Base-by-base conservation (phyloP, 1,284 basidiomycete species). In the Earliella scabrosa region DNA sequence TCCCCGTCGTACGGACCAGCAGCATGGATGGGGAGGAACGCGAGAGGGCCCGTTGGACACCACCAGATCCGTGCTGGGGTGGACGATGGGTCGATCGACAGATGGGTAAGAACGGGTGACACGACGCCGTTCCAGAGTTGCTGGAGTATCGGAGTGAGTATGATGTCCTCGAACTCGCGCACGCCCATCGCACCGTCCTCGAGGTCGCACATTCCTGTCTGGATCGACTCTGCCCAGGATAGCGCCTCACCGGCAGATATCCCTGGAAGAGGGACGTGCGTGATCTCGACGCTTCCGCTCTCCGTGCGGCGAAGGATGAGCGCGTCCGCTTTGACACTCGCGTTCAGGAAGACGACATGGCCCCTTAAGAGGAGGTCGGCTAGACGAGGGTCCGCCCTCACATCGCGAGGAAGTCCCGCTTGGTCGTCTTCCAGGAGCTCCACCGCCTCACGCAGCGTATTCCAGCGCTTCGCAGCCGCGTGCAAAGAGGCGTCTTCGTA, bases 21-120 rank as follows among this genome's bases (percentile, higher is more conserved):
- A 14, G 67, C 67, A 39, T 69, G 67, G 18, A 69, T 50, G 6
- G 67, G 66, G 14, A 68, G 58, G n/a, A 54, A 57, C 18, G 63
- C 50, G 1, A 69, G 56, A 7, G 59, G 55, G 13, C 67, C 67
- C 16, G 67, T 66, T 7, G 61, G 57, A 38, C 63, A 66, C 64
- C 66, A 68, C 55, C 60, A 65, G 2, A 68, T 38, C 5, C 63
- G 65, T 2, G 26, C 2, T 4, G 51, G 52, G 54, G 52, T 14
- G 36, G 45, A 16, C 39, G 29, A 20, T 6, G 24, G 16, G 14
- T 10, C 7, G 7, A 26, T 40, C 4, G 8, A 24, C 10, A 50
- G 7, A n/a, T 26, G 49, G 5, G 44, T 5, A 16, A 52, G 43
- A 14, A 48, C 23, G 20, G 46, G 52, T 3, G 16, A 14, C 4